Base-by-base conservation (phyloP, 768 basidiomycete species). In the Tylopilus subfusipes region DNA sequence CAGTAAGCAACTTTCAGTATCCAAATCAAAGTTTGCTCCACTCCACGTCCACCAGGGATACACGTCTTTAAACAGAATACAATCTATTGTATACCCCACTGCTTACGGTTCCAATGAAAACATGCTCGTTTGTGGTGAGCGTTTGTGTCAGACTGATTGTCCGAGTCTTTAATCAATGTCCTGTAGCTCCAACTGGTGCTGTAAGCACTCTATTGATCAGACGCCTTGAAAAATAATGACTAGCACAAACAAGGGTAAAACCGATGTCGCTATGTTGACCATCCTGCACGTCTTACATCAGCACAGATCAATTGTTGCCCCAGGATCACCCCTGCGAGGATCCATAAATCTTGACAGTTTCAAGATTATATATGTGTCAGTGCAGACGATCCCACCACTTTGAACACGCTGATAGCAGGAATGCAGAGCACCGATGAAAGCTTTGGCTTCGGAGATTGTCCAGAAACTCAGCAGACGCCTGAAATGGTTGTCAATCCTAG, bases 91-190 rank as follows among this genome's bases (percentile, higher is more conserved):
- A 19, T 98, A 88, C 72, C 86, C 89, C 0, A 91, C 90, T 3
- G 97, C 95, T 1, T 98, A 96, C 70, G 76, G 82, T n/a, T 87
- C 92, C 1, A 98, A 97, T 60, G 97, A 98, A 72, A 99, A 99
- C 66, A 82, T 99, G 76, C 83, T 99, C 24, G 80, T 99, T 45
- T 70, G 71, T 3, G 69, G 69, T 72, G 29, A 62, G 69, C 6
- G 5, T 29, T 48, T 14, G n/a, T 18, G 30, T 42, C 5, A 5
- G 22, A 19, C 13, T 24, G 30, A 46, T 30, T 18, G 4, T 12
- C 44, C 19, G 9, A 22, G 27, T 48, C 47, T 48, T 36, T 51
- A 5, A 54, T 36, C 16, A 18, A 39, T 36, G 40, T 39, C 45
- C 36, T 44, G 33, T 62, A 96, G 94, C 97, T 66, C 97, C 97